Evolutionary conservation across 2,329 filamentous ascomycete genomes (phyloP).

Genomic region (Sporothrix humicola): DNA sequence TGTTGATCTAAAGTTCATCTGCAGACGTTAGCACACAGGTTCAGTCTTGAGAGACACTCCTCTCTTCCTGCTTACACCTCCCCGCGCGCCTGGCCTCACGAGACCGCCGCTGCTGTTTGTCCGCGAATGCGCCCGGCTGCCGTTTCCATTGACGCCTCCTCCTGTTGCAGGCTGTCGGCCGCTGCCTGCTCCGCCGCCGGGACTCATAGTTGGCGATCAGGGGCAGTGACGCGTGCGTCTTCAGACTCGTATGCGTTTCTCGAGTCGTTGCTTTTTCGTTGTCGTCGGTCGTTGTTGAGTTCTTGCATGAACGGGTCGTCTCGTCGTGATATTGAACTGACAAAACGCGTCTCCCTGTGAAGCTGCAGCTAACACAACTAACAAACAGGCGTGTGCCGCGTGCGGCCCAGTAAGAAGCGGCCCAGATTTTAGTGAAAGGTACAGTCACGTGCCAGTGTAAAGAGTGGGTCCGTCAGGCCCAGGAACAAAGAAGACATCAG

Average conservation of each 20-base stretch:
- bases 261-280: neutral
- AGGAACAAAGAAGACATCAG: neutral
- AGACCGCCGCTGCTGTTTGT: conserved; percentile 38
- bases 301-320: neutral
- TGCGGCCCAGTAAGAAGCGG: conserved; percentile 21
- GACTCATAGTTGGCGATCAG: conserved; percentile 28
- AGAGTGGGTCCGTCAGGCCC: neutral
- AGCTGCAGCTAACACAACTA: conserved; percentile 8
- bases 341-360: conserved; percentile 30
- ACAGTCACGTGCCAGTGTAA: conserved; percentile 9
- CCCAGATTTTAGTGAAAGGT: neutral
- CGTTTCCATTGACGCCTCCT: conserved; percentile 35
- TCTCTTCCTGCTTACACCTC: neutral
- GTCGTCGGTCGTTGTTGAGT: neutral
- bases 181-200: conserved; percentile 39
- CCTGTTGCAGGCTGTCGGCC: conserved; percentile 38
- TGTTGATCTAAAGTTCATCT: conserved; percentile 42
- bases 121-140: conserved; percentile 37
- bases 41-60: neutral
- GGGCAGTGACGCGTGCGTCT: too few species aligned
- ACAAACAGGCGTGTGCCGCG: conserved; percentile 24
- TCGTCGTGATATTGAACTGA: neutral
- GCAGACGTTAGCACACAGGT: neutral
- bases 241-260: too few species aligned
- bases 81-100: conserved; percentile 38